Conservation (phyloP, 805 yeast species). For the Blastobotrys robertii region DNA sequence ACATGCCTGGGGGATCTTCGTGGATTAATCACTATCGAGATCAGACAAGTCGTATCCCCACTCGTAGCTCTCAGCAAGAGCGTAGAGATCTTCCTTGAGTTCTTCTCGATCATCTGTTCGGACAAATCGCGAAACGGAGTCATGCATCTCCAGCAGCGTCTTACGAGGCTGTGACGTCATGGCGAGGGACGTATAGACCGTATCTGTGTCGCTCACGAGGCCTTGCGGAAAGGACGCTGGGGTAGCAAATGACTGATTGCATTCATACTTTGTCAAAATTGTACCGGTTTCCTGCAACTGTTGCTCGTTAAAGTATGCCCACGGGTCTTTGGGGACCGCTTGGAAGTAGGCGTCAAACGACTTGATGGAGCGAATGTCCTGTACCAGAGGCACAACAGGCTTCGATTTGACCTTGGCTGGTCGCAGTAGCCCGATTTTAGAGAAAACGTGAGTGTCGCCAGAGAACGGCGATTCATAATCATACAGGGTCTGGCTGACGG, state of each 20-base stretch:
- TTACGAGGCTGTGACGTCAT: conserved; percentile 14
- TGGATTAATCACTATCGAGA: conserved; percentile 11
- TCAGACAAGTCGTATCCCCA: conserved; percentile 14
- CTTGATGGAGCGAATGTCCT: too few species aligned
- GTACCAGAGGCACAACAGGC: too few species aligned
- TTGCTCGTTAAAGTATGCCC: conserved; percentile 7
- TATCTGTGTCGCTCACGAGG: conserved; percentile 5
- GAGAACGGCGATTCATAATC: background rate
- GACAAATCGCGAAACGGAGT: background rate
- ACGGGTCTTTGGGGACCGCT: background rate
- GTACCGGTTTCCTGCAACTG: conserved; percentile 12
- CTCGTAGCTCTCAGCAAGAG: conserved; percentile 14
- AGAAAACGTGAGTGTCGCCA: conserved; percentile 1
- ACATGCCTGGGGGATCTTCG: conserved; percentile 69
- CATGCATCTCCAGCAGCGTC: conserved; percentile 12
- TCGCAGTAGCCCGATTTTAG: conserved; percentile 4
- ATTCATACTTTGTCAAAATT: conserved; percentile 8
- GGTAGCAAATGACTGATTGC: conserved; percentile 11
- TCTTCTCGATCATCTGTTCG: conserved; percentile 19
- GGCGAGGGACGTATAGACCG: conserved; percentile 9
- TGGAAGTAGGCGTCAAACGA: too few species aligned
- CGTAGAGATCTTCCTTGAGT: conserved; percentile 12
- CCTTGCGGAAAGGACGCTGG: conserved; percentile 13
- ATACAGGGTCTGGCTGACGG: conserved; percentile 1
- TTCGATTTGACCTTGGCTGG: background rate